phyloP scores from a whole-genome alignment of 805 yeast genomes.

The Peterozyma toletana region DNA sequence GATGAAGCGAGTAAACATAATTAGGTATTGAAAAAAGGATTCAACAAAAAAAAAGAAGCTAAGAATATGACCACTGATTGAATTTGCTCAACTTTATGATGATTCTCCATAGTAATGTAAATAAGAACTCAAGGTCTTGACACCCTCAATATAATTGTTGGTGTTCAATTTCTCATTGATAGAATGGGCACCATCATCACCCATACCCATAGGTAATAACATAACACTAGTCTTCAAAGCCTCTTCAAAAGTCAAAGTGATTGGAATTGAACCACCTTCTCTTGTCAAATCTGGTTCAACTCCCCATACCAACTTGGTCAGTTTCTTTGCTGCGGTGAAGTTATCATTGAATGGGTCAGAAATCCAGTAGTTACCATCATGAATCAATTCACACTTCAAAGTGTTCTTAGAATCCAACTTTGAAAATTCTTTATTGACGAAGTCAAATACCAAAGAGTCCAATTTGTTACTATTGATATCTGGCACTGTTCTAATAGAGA shows the following conservation, averaged over 20 bases:
- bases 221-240: conserved; percentile 79
- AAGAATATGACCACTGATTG: no score
- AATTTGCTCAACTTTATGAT: no score
- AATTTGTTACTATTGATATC: conserved; percentile 76
- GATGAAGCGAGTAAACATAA: no score
- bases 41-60: no score
- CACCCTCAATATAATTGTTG: conserved; percentile 86
- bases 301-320: conserved; percentile 92
- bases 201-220: conserved; percentile 95
- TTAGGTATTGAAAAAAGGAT: no score
- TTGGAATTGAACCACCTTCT: conserved; percentile 99
- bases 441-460: conserved; percentile 68
- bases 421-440: conserved; percentile 59
- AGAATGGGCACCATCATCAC: conserved; percentile 99
- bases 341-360: conserved; percentile 89
- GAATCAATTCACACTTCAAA: conserved; percentile 67
- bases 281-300: conserved; percentile 95
- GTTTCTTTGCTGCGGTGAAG: conserved; percentile 90
- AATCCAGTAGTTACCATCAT: conserved; percentile 96
- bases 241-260: conserved; percentile 89
- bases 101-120: conserved; percentile 65
- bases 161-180: conserved; percentile 92
- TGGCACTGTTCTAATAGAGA: conserved; percentile 96
- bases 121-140: conserved; percentile 89
- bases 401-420: conserved; percentile 73